Base-by-base conservation (phyloP, 495 filamentous ascomycete species). In the Penicillium turbatum region DNA sequence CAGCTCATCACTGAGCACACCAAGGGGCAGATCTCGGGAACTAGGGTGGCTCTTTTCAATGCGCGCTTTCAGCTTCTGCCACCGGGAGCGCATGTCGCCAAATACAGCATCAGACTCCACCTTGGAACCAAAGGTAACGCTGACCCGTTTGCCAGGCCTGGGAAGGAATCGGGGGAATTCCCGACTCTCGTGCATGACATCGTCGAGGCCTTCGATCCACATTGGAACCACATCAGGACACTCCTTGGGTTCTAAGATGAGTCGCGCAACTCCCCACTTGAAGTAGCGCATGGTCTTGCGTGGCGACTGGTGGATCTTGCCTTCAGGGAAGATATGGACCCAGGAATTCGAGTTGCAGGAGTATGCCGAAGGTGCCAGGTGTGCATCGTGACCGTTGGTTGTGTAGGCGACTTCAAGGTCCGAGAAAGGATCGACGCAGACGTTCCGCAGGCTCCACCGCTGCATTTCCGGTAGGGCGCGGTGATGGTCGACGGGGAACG, bases 301-400 rank as follows among this genome's bases (percentile, higher is more conserved):
- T 3, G 87, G 82, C 51, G 91, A 83, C 73, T 98, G 93, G 70
- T 97, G 92, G 19, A 96, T 88, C 57, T 85, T 86, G 12, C 90
- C 93, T 69, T 98, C 93, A 32, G 93, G 93, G 71, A 97, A 98
- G 38, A 97, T 86, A 70, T 98, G 93, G 2, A 97, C 73, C 93
- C 92, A 97, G 35, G 79, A 77, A 69, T 87, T 75, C 3, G 84
- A 82, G 54, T 80, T 76, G 63, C 70, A 78, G 19, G 74, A 55
- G 72, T 83, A 92, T 43, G 82, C 86, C 12, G 75, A 72, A 0
- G 82, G 72, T 1, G 74, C 64, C n/a, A 78, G 69, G 32, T 79
- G 72, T 3, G 79, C 82, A 61, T 89, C 86, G 13, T 76, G 67
- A 32, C 82, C 70, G 32, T 79, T 73, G 7, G 81, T 78, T 13